Evolutionary conservation across 352 stramenopile genomes (phyloP), one percentile per base, ranked within the genome.

Genomic region (Phytophthora sansomeana): DNA sequence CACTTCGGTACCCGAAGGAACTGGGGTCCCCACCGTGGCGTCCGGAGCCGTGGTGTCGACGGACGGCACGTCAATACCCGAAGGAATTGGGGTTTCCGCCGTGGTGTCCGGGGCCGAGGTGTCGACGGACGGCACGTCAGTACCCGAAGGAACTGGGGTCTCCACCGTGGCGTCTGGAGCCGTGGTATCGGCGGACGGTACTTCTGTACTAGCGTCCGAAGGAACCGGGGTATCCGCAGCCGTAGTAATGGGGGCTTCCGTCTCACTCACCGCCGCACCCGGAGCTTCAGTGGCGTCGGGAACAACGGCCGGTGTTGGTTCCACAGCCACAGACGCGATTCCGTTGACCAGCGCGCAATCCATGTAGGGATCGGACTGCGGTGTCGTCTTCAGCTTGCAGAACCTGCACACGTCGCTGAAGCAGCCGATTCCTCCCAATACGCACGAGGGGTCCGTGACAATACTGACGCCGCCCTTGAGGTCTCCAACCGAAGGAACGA

Each of bases 321-420:
- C 11, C 36, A 7, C 35, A 10, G 38, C n/a, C 4, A 6, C 21
- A 28, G 43, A 28, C 10, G 29, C 10, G 8, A 29, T 21, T 35
- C 30, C 49, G n/a, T 57, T 41, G 8, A 68, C 38, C 36, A 63
- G 43, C 3, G 67, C 54, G 38, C 68, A 76, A 30, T 65, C 46
- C 36, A 67, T 48, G 21, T 80, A 58, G 8, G 72, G 41, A 17
- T 59, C 24, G 1, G 72, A 83, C 30, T 65, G 54, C 0, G 30
- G 11, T 0, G 75, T 77, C 24, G 39, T 64, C 10, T 21, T 58
- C n/a, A 58, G 26, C 44, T 83, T 79, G 56, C 75, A 83, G 58
- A 74, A 80, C 38, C 73, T 61, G 32, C 75, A 83, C 2, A 77
- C 49, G 24, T 58, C 46, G 13, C 61, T 63, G 1, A 81, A 55